Evolutionary conservation across 306 rosid genomes (phyloP), one percentile per base, ranked within the genome.

Genomic region (Spatholobus suberectus): DNA sequence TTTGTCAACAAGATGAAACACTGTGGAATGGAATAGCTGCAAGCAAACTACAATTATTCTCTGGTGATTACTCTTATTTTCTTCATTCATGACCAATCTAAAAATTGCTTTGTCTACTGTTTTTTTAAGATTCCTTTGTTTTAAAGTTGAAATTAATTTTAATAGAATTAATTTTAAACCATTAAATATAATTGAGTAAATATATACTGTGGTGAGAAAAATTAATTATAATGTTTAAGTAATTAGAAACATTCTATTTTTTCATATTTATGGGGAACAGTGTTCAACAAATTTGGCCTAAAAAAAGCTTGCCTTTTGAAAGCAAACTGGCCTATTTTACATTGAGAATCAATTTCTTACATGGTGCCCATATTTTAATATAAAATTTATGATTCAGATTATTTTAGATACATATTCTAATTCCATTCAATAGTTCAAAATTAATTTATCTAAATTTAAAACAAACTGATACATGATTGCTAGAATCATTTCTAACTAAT

Each of bases 1-100:
- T 68, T 68, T 43, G 26, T 74, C 75, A 35, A 73, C 14, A 81
- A 21, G 61, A 68, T 15, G 47, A 38, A 73, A 8, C 62, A 67
- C 55, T 18, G 20, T 29, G 21, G 11, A 54, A 67, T 49, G 37
- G 5, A 72, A 23, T 55, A 21, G 65, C 8, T 44, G 32, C 62
- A 29, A 81, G 9, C 73, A 44, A 61, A 52, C 18, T 37, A 13
- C 37, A 13, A 63, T 65, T 29, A 3, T 52, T 12, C 38, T 51
- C 29, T 75, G 62, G 9, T 9, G 12, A 73, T 47, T 81, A n/a
- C 46, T 63, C 80, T 49, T 13, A 13, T 35, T 63, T 46, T 59
- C 49, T 69, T n/a, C 35, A 13, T 24, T 21, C 46, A 17, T 9
- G 44, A 52, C 32, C 21, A 14, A 23, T 70, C 55, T 8, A 15